Base-by-base conservation (phyloP, 345 rosid genomes). In the Salix udensis region DNA sequence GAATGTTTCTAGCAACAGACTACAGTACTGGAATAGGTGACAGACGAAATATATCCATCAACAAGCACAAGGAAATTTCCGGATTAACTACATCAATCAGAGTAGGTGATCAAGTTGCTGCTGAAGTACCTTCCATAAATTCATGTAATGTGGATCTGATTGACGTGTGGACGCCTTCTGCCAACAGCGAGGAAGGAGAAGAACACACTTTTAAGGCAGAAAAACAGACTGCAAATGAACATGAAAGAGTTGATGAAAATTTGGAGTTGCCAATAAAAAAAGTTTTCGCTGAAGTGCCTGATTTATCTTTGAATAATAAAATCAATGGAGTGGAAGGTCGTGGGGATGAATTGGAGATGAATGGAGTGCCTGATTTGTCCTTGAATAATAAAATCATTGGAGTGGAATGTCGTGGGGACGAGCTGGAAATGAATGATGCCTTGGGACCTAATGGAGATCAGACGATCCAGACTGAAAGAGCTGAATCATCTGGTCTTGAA, bases 401-500 rank as follows among this genome's bases (percentile, higher is more conserved):
- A n/a, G n/a, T n/a, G n/a, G n/a, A n/a, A n/a, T n/a, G n/a, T n/a
- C n/a, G n/a, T n/a, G n/a, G n/a, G n/a, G n/a, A n/a, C n/a, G n/a
- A n/a, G n/a, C n/a, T n/a, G n/a, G n/a, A n/a, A n/a, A n/a, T n/a
- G n/a, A n/a, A n/a, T n/a, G n/a, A n/a, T n/a, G n/a, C n/a, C n/a
- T n/a, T n/a, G n/a, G n/a, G n/a, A n/a, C n/a, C n/a, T n/a, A n/a
- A n/a, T n/a, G n/a, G n/a, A n/a, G n/a, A n/a, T 72, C 69, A 73
- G 79, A 85, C 68, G 77, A 55, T 73, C 80, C 79, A 50, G 24
- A 40, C 46, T 11, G 88, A 91, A 77, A 86, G 91, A 76, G 87
- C 86, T 40, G 95, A 92, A 81, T 53, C 67, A 23, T 89, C 92
- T 73, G 88, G 85, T 72, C 70, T 88, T 21, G 66, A 67, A 80